Base-by-base conservation (phyloP, 2,329 filamentous ascomycete genomes). In the Grosmannia huntii region DNA sequence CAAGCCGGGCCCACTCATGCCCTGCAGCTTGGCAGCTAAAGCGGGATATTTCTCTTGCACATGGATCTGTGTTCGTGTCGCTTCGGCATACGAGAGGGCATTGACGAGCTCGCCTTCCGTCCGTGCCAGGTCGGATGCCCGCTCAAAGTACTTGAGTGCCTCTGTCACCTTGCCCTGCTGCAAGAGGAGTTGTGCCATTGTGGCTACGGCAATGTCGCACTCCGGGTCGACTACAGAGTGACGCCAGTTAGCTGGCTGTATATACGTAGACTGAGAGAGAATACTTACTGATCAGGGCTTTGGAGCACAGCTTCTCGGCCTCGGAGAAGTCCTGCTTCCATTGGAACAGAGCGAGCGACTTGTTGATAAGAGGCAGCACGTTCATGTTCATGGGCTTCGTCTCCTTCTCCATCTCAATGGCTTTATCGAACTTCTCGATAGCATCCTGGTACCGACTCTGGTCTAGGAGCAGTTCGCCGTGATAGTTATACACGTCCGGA, bases 401-500 rank as follows among this genome's bases (percentile, higher is more conserved):
- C 73, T 89, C 85, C 78, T 94, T 95, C 81, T 99, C 94, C 86
- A 97, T 92, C 70, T 97, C 91, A 64, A 97, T 91, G n/a, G 94
- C 94, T 28, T 86, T 94, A 71, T 99, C 94, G 68, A 99, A 99
- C 75, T 96, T 96, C 76, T 96, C 89, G 63, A 99, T 90, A 28
- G 94, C 94, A 71, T 99, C 92, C 60, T 89, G 79, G 74, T 86
- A 97, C 73, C 96, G 96, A 73, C 90, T 86, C 77, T 97, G 94
- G 77, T 99, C 94, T 57, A 99, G 84, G 59, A 99, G 81, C 59
- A 99, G 81, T 76, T 99, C 94, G 67, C 94, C 94, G 68, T 96
- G 97, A 82, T 99, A 99, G 81, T 99, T 99, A 81, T 97, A 99
- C 48, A 97, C 94, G 69, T 99, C 94, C 6, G 92, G 91, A 12